These are phyloP conservation scores for Solanum dulcamara DNA, from an alignment of 257 asterid species.

Conservation along the genomic window DNA sequence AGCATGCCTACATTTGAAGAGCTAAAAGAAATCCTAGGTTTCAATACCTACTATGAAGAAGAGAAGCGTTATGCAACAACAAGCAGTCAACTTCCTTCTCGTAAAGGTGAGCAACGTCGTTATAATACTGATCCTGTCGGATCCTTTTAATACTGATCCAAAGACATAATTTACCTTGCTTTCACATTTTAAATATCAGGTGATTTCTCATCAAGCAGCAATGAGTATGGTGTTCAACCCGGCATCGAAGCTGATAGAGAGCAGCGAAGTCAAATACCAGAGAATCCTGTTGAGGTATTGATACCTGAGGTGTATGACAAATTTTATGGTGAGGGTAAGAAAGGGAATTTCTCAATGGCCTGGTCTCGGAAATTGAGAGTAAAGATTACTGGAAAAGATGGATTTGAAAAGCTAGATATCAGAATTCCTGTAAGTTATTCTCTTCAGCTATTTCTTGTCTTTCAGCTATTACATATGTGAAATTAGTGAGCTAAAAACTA, in stretches of 20 bases:
- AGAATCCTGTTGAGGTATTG: slow-evolving; percentile 56
- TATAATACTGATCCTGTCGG: neutral
- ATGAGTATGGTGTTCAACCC: slow-evolving; percentile 15
- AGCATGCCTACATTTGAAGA: slow-evolving; percentile 91
- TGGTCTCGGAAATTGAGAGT: slow-evolving; percentile 81
- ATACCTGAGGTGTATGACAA: slow-evolving; percentile 56
- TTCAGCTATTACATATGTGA: neutral
- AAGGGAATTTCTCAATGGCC: slow-evolving; percentile 37
- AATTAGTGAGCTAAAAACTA: neutral
- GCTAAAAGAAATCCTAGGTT: slow-evolving; percentile 77
- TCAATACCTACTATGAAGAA: slow-evolving; percentile 69
- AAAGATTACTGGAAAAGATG: slow-evolving; percentile 84
- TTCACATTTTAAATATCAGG: slow-evolving; percentile 24
- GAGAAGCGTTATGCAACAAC: slow-evolving; percentile 45
- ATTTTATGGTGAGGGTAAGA: slow-evolving; percentile 30
- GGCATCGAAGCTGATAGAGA: slow-evolving; percentile 25
- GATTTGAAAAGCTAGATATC: slow-evolving; percentile 74
- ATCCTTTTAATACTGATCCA: neutral
- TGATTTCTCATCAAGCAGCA: slow-evolving; percentile 22
- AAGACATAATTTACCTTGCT: slow-evolving; percentile 3
- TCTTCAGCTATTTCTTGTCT: neutral
- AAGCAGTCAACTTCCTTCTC: slow-evolving; percentile 23
- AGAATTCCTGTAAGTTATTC: slow-evolving; percentile 69
- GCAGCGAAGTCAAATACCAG: slow-evolving; percentile 17
- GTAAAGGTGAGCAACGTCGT: slow-evolving; percentile 32